Conservation (phyloP, 805 yeast species). For the Lipomyces yamadae region DNA sequence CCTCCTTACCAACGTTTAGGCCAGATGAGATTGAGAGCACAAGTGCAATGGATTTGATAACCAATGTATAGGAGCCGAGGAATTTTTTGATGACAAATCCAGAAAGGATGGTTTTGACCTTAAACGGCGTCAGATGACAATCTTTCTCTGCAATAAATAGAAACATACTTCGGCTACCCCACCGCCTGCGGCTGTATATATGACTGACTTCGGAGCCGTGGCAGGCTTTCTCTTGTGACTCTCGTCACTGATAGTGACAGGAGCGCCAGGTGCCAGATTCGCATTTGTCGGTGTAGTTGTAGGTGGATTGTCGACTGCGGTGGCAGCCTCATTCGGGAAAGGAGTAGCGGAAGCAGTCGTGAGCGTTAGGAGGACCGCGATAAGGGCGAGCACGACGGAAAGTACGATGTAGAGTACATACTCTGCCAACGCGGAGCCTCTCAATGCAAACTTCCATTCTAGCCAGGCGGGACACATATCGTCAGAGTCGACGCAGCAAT, state of each 20-base stretch:
- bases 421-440: constrained; percentile 40
- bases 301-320: background rate
- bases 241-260: background rate
- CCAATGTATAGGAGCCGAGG: constrained; percentile 57
- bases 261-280: constrained; percentile 7
- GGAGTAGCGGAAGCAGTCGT: constrained; percentile 53
- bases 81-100: constrained; percentile 62
- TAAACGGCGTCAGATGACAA: background rate
- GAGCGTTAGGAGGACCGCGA: constrained; percentile 53
- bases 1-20: constrained; percentile 62
- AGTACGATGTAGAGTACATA: constrained; percentile 44
- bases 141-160: too few relatives aligned
- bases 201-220: constrained; percentile 35
- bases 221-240: background rate
- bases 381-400: constrained; percentile 27
- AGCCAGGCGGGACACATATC: constrained; percentile 51
- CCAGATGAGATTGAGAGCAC: constrained; percentile 63
- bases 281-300: background rate
- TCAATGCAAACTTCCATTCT: constrained; percentile 23
- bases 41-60: constrained; percentile 55
- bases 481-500: constrained; percentile 48
- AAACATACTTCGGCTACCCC: constrained; percentile 60
- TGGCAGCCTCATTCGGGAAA: constrained; percentile 15
- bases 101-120: constrained; percentile 58
- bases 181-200: constrained; percentile 62